These are phyloP conservation scores for Candida nonsorbophila DNA, from an alignment of 805 yeast genomes.

Conservation along the genomic window DNA sequence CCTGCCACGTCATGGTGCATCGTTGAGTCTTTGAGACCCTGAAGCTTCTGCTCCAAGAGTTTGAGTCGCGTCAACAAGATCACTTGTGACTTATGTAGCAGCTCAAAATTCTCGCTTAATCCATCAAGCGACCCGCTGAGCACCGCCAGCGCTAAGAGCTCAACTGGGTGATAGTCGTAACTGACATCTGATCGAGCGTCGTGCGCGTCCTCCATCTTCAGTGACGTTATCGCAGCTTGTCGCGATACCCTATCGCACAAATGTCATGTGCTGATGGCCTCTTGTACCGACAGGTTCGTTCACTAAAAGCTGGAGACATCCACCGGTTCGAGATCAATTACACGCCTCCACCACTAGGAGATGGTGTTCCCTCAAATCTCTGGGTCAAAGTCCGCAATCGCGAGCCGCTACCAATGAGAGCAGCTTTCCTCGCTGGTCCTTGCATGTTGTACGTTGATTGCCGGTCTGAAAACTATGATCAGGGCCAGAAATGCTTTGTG, in stretches of 20 bases:
- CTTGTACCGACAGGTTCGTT: constrained; percentile 31
- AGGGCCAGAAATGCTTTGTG: constrained; percentile 46
- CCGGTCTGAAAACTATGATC: constrained; percentile 59
- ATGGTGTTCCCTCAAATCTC: constrained; percentile 15
- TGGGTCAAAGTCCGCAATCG: constrained; percentile 63
- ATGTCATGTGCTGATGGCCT: constrained; percentile 8
- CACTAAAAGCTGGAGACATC: constrained; percentile 55
- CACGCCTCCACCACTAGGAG: constrained; percentile 22
- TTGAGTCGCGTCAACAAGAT: constrained; percentile 46
- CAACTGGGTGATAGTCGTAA: constrained; percentile 51
- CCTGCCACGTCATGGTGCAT: constrained; percentile 13
- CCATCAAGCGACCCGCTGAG: constrained; percentile 51
- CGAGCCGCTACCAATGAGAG: constrained; percentile 69
- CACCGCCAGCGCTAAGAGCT: constrained; percentile 51
- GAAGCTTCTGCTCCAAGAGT: constrained; percentile 33
- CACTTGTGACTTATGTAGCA: constrained; percentile 52
- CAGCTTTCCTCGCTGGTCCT: constrained; percentile 88
- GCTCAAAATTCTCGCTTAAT: constrained; percentile 45
- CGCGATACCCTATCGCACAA: background rate
- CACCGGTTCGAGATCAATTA: constrained; percentile 52
- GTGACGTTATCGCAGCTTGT: background rate
- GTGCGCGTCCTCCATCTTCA: background rate
- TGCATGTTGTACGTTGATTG: constrained; percentile 81
- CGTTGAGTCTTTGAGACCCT: constrained; percentile 11
- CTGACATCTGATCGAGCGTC: background rate